Evolutionary conservation across 257 asterid species (phyloP).

Genomic region (Salvia rosmarinus): DNA sequence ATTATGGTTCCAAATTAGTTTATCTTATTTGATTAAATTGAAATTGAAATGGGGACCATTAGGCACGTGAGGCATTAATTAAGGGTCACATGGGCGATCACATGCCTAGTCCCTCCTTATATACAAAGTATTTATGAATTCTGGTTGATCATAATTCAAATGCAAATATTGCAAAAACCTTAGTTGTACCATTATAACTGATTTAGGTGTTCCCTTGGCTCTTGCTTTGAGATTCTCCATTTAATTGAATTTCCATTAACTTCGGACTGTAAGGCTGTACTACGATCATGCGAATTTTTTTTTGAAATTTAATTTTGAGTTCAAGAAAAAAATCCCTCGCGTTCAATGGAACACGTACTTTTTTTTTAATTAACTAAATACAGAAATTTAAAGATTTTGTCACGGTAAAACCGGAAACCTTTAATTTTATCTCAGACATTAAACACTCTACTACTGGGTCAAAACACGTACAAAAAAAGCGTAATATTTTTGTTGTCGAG

Average conservation of each 20-base stretch:
- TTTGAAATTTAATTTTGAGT: not conserved
- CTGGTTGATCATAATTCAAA: constrained; percentile 5
- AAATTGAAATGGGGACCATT: constrained; percentile 21
- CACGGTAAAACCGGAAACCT: no score
- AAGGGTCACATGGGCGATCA: constrained; percentile 40
- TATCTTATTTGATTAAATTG: no score
- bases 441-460: no score
- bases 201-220: constrained; percentile 23
- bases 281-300: not conserved
- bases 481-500: no score
- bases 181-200: constrained; percentile 31
- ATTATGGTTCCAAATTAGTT: not conserved
- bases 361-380: no score
- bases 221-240: constrained; percentile 20
- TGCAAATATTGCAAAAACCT: not conserved
- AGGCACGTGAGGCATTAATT: constrained; percentile 34
- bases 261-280: not conserved
- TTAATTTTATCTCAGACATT: no score
- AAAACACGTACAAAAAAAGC: no score
- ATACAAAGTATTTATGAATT: not conserved
- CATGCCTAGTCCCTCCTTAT: constrained; percentile 37
- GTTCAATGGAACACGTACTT: no score
- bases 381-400: no score
- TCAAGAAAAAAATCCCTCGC: no score
- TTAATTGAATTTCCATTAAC: constrained; percentile 11